These are phyloP conservation scores for Hortiboletus flavorubellus DNA, from an alignment of 768 basidiomycete genomes.

Conservation along the genomic window DNA sequence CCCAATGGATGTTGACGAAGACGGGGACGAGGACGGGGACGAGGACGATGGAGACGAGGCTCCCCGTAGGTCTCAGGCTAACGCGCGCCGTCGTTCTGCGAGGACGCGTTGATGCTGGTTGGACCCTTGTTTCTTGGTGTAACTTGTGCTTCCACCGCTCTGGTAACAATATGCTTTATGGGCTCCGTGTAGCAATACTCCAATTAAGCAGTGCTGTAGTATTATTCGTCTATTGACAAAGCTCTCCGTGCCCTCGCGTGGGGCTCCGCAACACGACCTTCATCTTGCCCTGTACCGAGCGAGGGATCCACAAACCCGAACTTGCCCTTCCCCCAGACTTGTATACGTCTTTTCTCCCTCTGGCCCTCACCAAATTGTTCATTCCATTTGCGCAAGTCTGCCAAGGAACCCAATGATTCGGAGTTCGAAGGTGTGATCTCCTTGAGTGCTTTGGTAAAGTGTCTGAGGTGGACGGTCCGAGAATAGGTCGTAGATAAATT, in stretches of 20 bases:
- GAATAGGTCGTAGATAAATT: slow-evolving; percentile 8
- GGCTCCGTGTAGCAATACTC: slow-evolving; percentile 10
- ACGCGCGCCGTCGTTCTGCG: slow-evolving; percentile 19
- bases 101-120: slow-evolving; percentile 13
- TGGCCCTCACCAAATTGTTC: slow-evolving; percentile 91
- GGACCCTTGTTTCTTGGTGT: too few relatives aligned
- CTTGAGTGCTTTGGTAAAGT: slow-evolving; percentile 81
- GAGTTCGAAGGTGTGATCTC: slow-evolving; percentile 91
- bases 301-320: slow-evolving; percentile 76
- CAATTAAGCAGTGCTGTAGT: slow-evolving; percentile 20
- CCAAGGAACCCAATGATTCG: slow-evolving; percentile 71
- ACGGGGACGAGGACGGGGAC: slow-evolving; percentile 36
- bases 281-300: slow-evolving; percentile 32
- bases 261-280: slow-evolving; percentile 40
- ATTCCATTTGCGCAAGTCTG: slow-evolving; percentile 84
- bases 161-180: slow-evolving; percentile 5
- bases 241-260: slow-evolving; percentile 11
- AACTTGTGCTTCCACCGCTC: background rate
- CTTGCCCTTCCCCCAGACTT: slow-evolving; percentile 82
- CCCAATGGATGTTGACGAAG: slow-evolving; percentile 45
- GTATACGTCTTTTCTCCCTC: slow-evolving; percentile 58
- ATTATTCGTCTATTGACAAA: slow-evolving; percentile 26
- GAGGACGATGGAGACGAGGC: slow-evolving; percentile 23
- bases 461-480: slow-evolving; percentile 50
- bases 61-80: slow-evolving; percentile 18